These are phyloP conservation scores for Populus nigra DNA, from an alignment of 345 rosid genomes.

Conservation along the genomic window DNA sequence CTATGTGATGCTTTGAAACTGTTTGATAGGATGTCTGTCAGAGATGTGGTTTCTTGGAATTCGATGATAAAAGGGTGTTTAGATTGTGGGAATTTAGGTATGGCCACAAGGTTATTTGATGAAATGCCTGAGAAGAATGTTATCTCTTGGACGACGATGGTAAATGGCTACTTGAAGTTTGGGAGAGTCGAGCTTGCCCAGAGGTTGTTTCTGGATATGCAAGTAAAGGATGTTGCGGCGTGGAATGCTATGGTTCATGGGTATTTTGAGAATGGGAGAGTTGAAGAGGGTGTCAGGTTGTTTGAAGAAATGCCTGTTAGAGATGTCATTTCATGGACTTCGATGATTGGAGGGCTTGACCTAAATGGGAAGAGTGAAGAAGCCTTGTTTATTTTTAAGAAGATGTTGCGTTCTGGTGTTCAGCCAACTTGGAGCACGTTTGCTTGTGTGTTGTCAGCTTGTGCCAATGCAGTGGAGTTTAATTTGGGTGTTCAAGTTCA, in stretches of 20 bases:
- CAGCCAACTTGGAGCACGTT: constrained; percentile 51
- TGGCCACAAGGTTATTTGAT: constrained; percentile 49
- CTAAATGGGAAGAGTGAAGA: constrained; percentile 50
- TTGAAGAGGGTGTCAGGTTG: constrained; percentile 49
- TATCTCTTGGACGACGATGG: constrained; percentile 71
- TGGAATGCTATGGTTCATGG: constrained; percentile 81
- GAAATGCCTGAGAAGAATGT: constrained; percentile 67
- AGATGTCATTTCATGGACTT: constrained; percentile 80
- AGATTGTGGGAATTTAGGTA: constrained; percentile 49
- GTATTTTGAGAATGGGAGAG: constrained; percentile 49
- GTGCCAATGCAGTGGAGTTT: constrained; percentile 48
- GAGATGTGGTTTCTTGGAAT: constrained; percentile 66
- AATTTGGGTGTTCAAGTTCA: constrained; percentile 57
- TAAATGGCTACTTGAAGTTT: constrained; percentile 54
- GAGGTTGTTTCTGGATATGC: constrained; percentile 54
- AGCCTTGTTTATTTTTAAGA: constrained; percentile 44
- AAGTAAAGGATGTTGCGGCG: constrained; percentile 56
- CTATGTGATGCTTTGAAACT: constrained; percentile 50
- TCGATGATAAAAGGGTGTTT: constrained; percentile 65
- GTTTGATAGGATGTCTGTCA: constrained; percentile 46
- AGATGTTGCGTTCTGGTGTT: constrained; percentile 45
- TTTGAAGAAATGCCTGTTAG: constrained; percentile 54
- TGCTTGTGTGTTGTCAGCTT: constrained; percentile 53
- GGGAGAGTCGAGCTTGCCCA: constrained; percentile 57
- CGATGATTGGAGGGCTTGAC: constrained; percentile 72